Base-by-base conservation (phyloP, 1,139 yeast species). In the Kurtzmaniella quercitrusa region DNA sequence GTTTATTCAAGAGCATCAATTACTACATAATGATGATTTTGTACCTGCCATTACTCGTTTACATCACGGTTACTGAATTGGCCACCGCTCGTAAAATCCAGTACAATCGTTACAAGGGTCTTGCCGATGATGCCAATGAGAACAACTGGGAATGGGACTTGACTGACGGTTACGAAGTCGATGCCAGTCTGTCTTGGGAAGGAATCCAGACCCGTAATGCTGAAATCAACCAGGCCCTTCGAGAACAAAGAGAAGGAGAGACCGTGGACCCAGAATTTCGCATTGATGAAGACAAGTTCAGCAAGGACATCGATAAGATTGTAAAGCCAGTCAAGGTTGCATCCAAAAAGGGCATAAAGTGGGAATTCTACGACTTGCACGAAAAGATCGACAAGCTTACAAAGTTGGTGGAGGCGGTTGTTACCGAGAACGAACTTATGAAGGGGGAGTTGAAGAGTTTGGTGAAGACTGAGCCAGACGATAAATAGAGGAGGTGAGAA, bases 71-170 rank as follows among this genome's bases (percentile, higher is more conserved):
- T 19, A 79, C 74, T 50, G 96, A 89, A 59, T 70, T 82, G 15
- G 66, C 76, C 31, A 75, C 70, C 38, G 94, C 95, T 2, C 75
- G 81, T 52, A 69, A 94, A 53, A 81, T 88, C 33, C 74, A 72
- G 44, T 88, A 85, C 62, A 89, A 89, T 61, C 73, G 95, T 49
- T 67, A 73, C 51, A 76, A 75, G 52, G 81, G 84, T 1, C 62
- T 79, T 16, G 68, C 85, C 0, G 95, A 88, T 59, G 96, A 89
- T 62, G 89, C 91, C 21, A 87, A 87, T 59, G 94, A 86, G 55
- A 58, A 69, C 33, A 89, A 89, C 54, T 75, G 83, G 15, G 91
- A 85, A 57, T 88, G 95, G 95, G 88, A 85, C 52, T 68, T 88
- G 53, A 77, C 85, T 9, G 95, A 88, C 60, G 96, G 96, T 0